Percentiles rank a stretch among this genome's conserved stretches.
These are phyloP conservation scores for Chaetomiaceae sp. DNA, from an alignment of 2,329 filamentous ascomycete species.

Conservation along the genomic window DNA sequence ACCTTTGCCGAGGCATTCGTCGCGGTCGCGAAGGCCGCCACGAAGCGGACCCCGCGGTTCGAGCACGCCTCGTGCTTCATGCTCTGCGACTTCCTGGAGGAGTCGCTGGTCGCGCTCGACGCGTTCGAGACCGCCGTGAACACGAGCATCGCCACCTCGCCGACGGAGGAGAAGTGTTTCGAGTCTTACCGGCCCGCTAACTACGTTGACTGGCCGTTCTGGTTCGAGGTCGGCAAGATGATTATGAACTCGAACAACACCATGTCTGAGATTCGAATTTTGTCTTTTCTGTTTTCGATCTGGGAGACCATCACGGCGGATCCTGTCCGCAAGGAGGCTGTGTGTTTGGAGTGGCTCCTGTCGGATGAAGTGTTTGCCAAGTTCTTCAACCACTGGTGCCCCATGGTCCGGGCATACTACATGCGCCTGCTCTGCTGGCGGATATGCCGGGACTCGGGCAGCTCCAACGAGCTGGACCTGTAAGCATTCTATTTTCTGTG, in stretches of 20 bases:
- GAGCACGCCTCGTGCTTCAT: conserved; percentile 82
- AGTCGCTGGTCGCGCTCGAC: conserved; percentile 63
- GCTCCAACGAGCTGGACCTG: conserved; percentile 60
- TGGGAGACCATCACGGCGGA: conserved; percentile 71
- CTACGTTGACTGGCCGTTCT: conserved; percentile 76
- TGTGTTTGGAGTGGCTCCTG: conserved; percentile 74
- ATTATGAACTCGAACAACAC: conserved; percentile 83
- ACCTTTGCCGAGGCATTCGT: conserved; percentile 76
- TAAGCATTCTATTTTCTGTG: conserved; percentile 42
- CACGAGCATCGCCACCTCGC: conserved; percentile 29
- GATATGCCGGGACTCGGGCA: conserved; percentile 70
- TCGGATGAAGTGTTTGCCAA: conserved; percentile 70
- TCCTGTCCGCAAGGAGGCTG: conserved; percentile 59
- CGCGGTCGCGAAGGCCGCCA: conserved; percentile 66
- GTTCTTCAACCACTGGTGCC: conserved; percentile 91
- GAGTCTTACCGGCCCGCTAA: conserved; percentile 26
- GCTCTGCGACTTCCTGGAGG: conserved; percentile 86
- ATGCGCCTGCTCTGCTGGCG: conserved; percentile 90
- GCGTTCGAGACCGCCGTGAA: conserved; percentile 36
- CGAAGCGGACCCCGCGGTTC: conserved; percentile 72
- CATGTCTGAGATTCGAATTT: conserved; percentile 80
- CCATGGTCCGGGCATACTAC: conserved; percentile 90
- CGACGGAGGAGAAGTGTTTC: conserved; percentile 13
- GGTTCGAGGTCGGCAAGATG: conserved; percentile 73
- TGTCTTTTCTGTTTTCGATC: conserved; percentile 73